These are phyloP conservation scores for Brassica nigra DNA, from an alignment of 345 rosid genomes.

Conservation along the genomic window DNA sequence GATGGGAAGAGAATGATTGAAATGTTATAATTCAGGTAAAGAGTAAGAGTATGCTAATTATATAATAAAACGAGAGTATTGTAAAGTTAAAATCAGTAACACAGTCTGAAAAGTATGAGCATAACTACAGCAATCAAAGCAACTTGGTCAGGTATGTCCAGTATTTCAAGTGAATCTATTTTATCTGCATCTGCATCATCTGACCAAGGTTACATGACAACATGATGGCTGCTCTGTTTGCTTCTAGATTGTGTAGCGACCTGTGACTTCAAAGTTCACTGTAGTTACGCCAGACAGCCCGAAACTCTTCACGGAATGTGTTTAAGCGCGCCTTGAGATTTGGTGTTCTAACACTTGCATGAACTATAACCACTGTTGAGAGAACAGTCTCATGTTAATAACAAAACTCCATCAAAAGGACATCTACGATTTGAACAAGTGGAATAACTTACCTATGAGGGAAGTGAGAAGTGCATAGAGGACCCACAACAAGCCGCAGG, in stretches of 20 bases:
- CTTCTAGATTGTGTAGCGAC: background rate
- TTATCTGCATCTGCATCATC: background rate
- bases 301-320: slow-evolving; percentile 44
- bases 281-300: slow-evolving; percentile 47
- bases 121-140: slow-evolving; percentile 36
- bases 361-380: slow-evolving; percentile 36
- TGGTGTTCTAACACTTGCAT: slow-evolving; percentile 43
- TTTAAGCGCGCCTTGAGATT: slow-evolving; percentile 45
- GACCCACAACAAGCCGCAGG: slow-evolving; percentile 42
- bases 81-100: slow-evolving; percentile 5
- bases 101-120: slow-evolving; percentile 13
- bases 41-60: background rate
- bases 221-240: slow-evolving; percentile 11
- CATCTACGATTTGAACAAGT: background rate
- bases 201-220: slow-evolving; percentile 24
- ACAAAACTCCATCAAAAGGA: slow-evolving; percentile 2
- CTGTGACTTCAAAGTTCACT: slow-evolving; percentile 32
- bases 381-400: slow-evolving; percentile 19
- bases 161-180: background rate
- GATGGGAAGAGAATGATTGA: background rate
- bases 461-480: slow-evolving; percentile 38
- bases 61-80: background rate
- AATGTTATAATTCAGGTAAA: background rate
- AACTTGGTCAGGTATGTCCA: slow-evolving; percentile 26
- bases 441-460: slow-evolving; percentile 28